Evolutionary conservation across 2,329 filamentous ascomycete species (phyloP), one percentile per base, ranked within the genome.

Genomic region (Fusarium drepaniforme): DNA sequence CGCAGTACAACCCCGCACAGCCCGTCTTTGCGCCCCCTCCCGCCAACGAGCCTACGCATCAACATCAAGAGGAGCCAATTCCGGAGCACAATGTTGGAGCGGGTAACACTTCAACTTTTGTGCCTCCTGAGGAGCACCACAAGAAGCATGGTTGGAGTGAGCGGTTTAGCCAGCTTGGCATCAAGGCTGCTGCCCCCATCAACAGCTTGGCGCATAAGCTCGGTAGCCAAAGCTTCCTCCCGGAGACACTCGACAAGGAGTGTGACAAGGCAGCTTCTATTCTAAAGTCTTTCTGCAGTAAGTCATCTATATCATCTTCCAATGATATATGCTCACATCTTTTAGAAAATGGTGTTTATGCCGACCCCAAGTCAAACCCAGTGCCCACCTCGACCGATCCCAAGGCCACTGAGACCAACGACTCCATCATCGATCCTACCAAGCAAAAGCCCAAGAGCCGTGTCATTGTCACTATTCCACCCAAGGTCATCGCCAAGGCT

Each of bases 181-280:
- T 82, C 40, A 87, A 88, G 79, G 87, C 87, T 6, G 93, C 93
- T 8, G 90, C 89, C 0, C 94, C 95, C 4, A 92, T 97, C 80
- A 97, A 97, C 81, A 91, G 89, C 70, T 83, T 97, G 25, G 94
- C 93, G 18, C 95, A 97, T 84, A 95, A 93, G 83, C 87, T 97
- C 42, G 95, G 95, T n/a, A 84, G 84, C 58, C 95, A 97, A 83
- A 93, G 94, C 25, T 97, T 97, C 83, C 93, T 96, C 89, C 95
- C 95, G 1, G 94, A 93, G 65, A 92, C 93, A 1, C 86, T 98
- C 74, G 95, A 97, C 81, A 95, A 95, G 82, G 96, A 98, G 85
- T 93, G 93, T 77, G 95, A 98, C 83, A 98, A 98, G 86, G 94
- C 95, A 1, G 95, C 95, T 38, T 87, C 94, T 15, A 97, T 98